Conservation (phyloP, 352 stramenopile species). For the Pythium monospermum region DNA sequence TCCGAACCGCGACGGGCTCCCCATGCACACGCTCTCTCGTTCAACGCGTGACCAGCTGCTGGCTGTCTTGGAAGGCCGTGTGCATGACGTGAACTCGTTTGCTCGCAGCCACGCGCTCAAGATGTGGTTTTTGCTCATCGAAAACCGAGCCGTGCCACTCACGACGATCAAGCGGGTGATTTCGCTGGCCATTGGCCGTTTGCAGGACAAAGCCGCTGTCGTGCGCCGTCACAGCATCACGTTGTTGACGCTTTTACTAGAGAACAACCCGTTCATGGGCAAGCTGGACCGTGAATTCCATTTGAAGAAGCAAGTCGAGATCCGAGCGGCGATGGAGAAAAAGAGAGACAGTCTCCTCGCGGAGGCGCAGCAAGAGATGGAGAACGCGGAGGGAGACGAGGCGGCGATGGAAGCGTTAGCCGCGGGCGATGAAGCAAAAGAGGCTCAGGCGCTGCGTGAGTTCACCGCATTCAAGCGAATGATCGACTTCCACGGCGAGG, state of each 20-base stretch:
- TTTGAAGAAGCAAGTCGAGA: constrained; percentile 66
- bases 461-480: constrained; percentile 69
- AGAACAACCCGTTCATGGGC: constrained; percentile 94
- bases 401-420: constrained; percentile 2
- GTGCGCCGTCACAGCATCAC: constrained; percentile 86
- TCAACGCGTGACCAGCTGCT: constrained; percentile 76
- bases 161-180: constrained; percentile 75
- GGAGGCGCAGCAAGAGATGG: constrained; percentile 70
- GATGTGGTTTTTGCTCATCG: constrained; percentile 82
- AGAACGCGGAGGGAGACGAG: constrained; percentile 44
- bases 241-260: constrained; percentile 87
- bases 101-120: constrained; percentile 89
- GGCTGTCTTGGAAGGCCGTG: constrained; percentile 85
- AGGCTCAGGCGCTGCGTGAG: constrained; percentile 58
- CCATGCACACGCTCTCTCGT: constrained; percentile 42
- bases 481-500: constrained; percentile 89
- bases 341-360: constrained; percentile 77
- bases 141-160: constrained; percentile 83
- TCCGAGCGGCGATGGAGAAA: constrained; percentile 53
- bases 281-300: constrained; percentile 86
- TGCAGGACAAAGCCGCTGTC: constrained; percentile 93
- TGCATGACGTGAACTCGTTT: constrained; percentile 92
- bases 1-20: not conserved
- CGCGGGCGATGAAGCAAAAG: constrained; percentile 29
- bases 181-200: constrained; percentile 78